These are phyloP conservation scores for Vitis vinifera DNA, from an alignment of 164 flowering plant genomes.

Conservation along the genomic window DNA sequence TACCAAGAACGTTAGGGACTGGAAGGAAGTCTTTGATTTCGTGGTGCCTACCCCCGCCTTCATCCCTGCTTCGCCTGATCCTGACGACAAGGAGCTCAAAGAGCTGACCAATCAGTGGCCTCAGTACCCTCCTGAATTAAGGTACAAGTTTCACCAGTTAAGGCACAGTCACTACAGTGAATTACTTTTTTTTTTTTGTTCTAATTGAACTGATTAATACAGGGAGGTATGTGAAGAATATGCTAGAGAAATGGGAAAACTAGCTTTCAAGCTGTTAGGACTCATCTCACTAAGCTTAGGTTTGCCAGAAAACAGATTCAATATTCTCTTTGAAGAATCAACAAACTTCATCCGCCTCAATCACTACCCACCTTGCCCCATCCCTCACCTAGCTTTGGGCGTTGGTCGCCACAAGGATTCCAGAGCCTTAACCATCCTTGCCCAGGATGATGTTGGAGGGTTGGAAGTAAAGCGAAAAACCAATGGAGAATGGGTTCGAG, in stretches of 20 bases:
- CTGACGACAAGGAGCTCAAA: slow-evolving; percentile 24
- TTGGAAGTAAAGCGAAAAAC: slow-evolving; percentile 35
- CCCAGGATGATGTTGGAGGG: slow-evolving; percentile 50
- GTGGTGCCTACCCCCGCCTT: slow-evolving; percentile 19
- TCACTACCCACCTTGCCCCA: slow-evolving; percentile 52
- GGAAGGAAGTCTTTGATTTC: slow-evolving; percentile 62
- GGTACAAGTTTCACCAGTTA: slow-evolving; percentile 16
- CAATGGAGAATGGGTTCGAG: slow-evolving; percentile 42
- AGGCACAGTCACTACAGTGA: too few relatives aligned
- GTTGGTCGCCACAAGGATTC: slow-evolving; percentile 53
- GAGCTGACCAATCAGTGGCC: slow-evolving; percentile 41
- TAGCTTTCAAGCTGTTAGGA: slow-evolving; percentile 28
- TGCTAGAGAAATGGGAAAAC: slow-evolving; percentile 30
- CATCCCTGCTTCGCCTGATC: slow-evolving; percentile 29
- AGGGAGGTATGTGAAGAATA: slow-evolving; percentile 40
- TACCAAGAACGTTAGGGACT: slow-evolving; percentile 61
- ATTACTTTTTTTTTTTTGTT: not conserved
- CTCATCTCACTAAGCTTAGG: slow-evolving; percentile 45
- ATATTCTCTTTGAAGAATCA: slow-evolving; percentile 30
- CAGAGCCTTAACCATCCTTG: slow-evolving; percentile 39
- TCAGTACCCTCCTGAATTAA: slow-evolving; percentile 29
- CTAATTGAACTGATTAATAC: not conserved
- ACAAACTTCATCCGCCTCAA: slow-evolving; percentile 35
- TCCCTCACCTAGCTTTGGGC: slow-evolving; percentile 42
- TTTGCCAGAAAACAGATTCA: slow-evolving; percentile 23